Evolutionary conservation across 2,329 filamentous ascomycete species (phyloP).

Genomic region (Penicillium sp.): DNA sequence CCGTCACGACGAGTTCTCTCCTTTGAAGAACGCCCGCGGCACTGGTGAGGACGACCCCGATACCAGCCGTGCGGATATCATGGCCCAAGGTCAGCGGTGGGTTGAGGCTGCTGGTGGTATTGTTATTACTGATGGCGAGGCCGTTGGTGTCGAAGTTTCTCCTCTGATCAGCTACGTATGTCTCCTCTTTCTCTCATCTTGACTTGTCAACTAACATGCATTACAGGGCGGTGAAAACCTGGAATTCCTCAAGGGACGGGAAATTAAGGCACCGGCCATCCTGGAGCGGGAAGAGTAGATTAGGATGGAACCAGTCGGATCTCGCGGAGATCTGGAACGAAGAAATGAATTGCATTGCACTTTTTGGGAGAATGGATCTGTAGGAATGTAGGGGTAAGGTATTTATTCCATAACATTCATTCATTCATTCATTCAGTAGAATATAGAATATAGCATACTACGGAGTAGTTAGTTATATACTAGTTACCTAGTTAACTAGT

Average conservation of each 20-base stretch:
- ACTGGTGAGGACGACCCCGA: slow-evolving; percentile 91
- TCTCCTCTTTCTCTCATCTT: slow-evolving; percentile 30
- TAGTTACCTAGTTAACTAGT: too few relatives aligned
- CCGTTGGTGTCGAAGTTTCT: slow-evolving; percentile 80
- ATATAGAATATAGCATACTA: background rate
- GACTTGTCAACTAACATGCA: slow-evolving; percentile 13
- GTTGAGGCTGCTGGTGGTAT: slow-evolving; percentile 72
- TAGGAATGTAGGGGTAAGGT: slow-evolving; percentile 19
- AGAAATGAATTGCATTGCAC: slow-evolving; percentile 24
- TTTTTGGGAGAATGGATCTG: slow-evolving; percentile 16
- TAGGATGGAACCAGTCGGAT: slow-evolving; percentile 7
- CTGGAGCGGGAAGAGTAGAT: slow-evolving; percentile 58
- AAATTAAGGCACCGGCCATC: slow-evolving; percentile 63
- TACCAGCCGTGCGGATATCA: slow-evolving; percentile 86
- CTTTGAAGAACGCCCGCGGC: slow-evolving; percentile 85
- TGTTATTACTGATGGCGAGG: slow-evolving; percentile 63
- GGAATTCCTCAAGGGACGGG: slow-evolving; percentile 59
- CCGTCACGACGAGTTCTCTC: slow-evolving; percentile 97
- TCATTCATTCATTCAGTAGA: too few relatives aligned
- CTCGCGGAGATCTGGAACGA: slow-evolving; percentile 15
- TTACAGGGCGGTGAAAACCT: slow-evolving; percentile 61
- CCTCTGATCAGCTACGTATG: slow-evolving; percentile 94
- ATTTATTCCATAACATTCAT: background rate
- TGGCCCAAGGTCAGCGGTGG: slow-evolving; percentile 87
- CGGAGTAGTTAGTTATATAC: too few relatives aligned